Conservation (phyloP, 495 filamentous ascomycete genomes). For the Bacidia gigantensis region DNA sequence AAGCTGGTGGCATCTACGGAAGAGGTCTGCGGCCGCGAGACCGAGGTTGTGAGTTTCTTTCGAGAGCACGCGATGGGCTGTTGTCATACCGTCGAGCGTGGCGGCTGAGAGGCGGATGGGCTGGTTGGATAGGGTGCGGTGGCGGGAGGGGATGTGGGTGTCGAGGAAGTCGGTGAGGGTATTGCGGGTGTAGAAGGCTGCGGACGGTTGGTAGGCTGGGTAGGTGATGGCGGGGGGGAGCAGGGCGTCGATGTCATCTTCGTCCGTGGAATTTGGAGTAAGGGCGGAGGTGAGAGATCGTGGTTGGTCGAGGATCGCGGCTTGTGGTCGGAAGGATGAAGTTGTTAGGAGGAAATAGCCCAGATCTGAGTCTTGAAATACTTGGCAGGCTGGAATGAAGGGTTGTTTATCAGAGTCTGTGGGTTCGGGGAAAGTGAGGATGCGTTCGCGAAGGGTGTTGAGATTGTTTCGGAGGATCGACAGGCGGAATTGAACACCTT, state of each 20-base stretch:
- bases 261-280: constrained; percentile 14
- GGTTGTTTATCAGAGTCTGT: constrained; percentile 22
- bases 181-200: constrained; percentile 45
- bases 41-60: constrained; percentile 60
- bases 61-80: constrained; percentile 61
- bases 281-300: constrained; percentile 19
- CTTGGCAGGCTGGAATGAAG: constrained; percentile 44
- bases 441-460: constrained; percentile 45
- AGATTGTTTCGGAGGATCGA: constrained; percentile 52
- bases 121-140: constrained; percentile 49
- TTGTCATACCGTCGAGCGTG: constrained; percentile 60
- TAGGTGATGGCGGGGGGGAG: constrained; percentile 26
- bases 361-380: constrained; percentile 57
- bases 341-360: constrained; percentile 68
- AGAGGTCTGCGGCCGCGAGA: constrained; percentile 65
- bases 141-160: constrained; percentile 42
- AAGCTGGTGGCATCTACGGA: constrained; percentile 60
- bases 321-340: constrained; percentile 46
- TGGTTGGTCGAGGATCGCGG: constrained; percentile 53
- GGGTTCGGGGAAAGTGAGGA: constrained; percentile 39
- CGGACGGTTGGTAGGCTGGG: constrained; percentile 56
- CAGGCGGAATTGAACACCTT: constrained; percentile 60
- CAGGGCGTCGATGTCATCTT: constrained; percentile 19
- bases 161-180: constrained; percentile 46
- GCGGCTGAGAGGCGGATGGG: constrained; percentile 54